Conservation (phyloP, 768 basidiomycete species). For the Hypsizygus marmoreus region DNA sequence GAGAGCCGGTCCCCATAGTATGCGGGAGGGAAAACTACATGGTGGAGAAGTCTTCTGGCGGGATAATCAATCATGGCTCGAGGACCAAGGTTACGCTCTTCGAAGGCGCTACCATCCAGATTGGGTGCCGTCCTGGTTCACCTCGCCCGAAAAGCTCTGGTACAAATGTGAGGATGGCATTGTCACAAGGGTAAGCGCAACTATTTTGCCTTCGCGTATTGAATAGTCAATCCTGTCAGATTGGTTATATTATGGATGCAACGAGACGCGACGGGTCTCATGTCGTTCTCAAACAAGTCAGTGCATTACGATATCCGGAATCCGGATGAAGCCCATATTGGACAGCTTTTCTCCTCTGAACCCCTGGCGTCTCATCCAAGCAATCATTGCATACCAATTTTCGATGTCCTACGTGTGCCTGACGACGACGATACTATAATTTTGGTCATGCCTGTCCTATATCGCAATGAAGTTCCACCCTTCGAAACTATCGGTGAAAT, state of each 20-base stretch:
- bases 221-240: no score
- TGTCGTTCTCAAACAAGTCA: constrained; percentile 28
- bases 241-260: constrained; percentile 25
- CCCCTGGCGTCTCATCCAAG: constrained; percentile 15
- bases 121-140: constrained; percentile 30
- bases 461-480: constrained; percentile 12
- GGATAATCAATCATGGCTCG: constrained; percentile 27
- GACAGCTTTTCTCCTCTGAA: constrained; percentile 18
- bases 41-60: constrained; percentile 24
- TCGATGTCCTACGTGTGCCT: constrained; percentile 17
- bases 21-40: no score
- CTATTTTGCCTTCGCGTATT: no score
- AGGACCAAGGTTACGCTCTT: constrained; percentile 31
- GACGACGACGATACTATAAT: constrained; percentile 17
- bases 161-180: constrained; percentile 3
- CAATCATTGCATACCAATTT: constrained; percentile 35
- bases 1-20: no score
- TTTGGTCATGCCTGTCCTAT: constrained; percentile 28
- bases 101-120: constrained; percentile 29
- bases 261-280: constrained; percentile 27
- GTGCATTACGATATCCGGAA: constrained; percentile 10
- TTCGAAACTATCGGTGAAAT: constrained; percentile 29
- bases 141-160: background rate
- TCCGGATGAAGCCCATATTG: constrained; percentile 35
- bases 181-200: background rate